These are phyloP conservation scores for Monascus ruber DNA, from an alignment of 2,329 filamentous ascomycete species.

Conservation along the genomic window DNA sequence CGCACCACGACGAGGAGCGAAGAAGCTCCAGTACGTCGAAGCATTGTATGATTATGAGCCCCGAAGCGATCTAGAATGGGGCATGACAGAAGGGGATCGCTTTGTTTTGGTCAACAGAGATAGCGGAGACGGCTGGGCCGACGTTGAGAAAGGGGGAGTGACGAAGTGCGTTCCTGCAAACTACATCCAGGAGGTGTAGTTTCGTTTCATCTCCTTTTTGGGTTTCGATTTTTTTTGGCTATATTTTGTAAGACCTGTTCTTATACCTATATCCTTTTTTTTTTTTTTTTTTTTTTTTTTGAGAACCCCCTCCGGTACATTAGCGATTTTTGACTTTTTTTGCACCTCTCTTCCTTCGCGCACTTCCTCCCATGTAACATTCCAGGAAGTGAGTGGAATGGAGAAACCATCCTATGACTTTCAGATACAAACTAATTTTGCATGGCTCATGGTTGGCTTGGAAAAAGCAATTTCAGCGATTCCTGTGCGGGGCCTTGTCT, in stretches of 20 bases:
- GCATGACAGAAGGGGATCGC: slow-evolving; percentile 79
- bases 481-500: too few relatives aligned
- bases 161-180: slow-evolving; percentile 87
- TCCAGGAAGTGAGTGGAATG: too few relatives aligned
- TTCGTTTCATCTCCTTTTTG: background rate
- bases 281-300: background rate
- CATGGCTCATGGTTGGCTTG: too few relatives aligned
- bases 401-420: too few relatives aligned
- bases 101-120: slow-evolving; percentile 86
- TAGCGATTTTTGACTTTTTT: too few relatives aligned
- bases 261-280: background rate
- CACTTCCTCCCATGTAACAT: too few relatives aligned
- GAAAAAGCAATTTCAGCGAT: too few relatives aligned
- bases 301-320: too few relatives aligned
- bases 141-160: slow-evolving; percentile 82
- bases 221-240: background rate
- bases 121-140: slow-evolving; percentile 87
- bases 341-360: too few relatives aligned
- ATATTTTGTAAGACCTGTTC: background rate
- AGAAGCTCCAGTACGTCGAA: slow-evolving; percentile 88
- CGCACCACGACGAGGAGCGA: slow-evolving; percentile 78
- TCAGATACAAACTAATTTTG: too few relatives aligned
- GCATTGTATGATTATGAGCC: slow-evolving; percentile 87
- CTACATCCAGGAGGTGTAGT: slow-evolving; percentile 67
- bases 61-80: slow-evolving; percentile 75